phyloP scores from a whole-genome alignment of 1,284 basidiomycete genomes.

The Irpex sp. region DNA sequence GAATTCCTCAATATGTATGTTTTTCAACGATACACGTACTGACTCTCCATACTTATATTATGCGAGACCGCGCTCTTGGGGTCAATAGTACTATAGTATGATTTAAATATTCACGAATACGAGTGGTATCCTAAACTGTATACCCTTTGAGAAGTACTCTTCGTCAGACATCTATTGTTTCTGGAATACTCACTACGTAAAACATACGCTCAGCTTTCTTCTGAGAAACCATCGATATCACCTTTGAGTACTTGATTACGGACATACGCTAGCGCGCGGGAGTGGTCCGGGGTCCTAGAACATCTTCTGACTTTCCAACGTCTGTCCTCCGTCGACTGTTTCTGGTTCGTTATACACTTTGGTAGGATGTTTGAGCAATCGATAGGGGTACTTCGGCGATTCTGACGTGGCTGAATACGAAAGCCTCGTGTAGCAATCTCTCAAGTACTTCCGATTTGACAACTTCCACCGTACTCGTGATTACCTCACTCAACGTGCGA shows the following conservation, averaged over 20 bases:
- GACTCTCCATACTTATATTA: no score
- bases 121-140: no score
- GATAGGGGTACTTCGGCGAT: not conserved
- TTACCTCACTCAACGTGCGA: not conserved
- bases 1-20: no score
- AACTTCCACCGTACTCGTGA: not conserved
- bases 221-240: not conserved
- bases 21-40: no score
- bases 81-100: no score
- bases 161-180: not conserved
- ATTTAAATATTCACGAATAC: no score
- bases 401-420: not conserved
- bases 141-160: no score
- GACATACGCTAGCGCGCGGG: no score
- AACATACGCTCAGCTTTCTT: not conserved
- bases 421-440: not conserved
- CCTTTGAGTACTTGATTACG: not conserved
- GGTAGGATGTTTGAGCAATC: no score
- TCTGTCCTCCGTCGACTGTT: not conserved
- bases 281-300: not conserved
- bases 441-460: no score
- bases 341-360: not conserved
- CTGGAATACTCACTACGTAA: not conserved
- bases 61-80: no score
- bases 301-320: not conserved